Percentiles rank a stretch among this genome's conserved stretches.
These are phyloP conservation scores for Rozella allomycis DNA, from an alignment of 371 early-diverging fungal genomes.

Conservation along the genomic window DNA sequence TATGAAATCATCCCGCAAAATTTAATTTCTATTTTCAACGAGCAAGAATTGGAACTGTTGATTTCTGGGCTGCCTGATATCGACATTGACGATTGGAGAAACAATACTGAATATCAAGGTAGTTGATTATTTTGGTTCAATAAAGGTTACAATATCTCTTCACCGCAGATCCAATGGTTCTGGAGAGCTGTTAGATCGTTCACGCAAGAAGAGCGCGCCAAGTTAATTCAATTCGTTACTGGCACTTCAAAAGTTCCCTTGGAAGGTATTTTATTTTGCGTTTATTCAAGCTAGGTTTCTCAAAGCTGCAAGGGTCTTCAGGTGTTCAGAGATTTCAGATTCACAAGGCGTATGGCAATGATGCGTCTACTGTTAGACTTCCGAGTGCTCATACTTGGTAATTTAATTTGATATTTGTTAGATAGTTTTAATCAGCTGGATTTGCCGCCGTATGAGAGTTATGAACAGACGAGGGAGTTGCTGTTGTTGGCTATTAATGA, in stretches of 20 bases:
- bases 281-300: no score
- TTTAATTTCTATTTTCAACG: slow-evolving; percentile 85
- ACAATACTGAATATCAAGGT: slow-evolving; percentile 75
- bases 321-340: slow-evolving; percentile 96
- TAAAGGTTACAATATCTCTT: slow-evolving; percentile 56
- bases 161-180: slow-evolving; percentile 92
- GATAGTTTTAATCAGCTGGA: slow-evolving; percentile 92
- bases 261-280: no score
- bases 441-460: slow-evolving; percentile 79
- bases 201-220: slow-evolving; percentile 88
- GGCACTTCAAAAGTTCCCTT: slow-evolving; percentile 95
- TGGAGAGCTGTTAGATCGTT: slow-evolving; percentile 97
- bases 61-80: slow-evolving; percentile 95
- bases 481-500: slow-evolving; percentile 78
- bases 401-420: no score
- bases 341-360: slow-evolving; percentile 82
- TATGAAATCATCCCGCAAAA: slow-evolving; percentile 80
- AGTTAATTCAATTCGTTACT: slow-evolving; percentile 91
- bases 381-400: slow-evolving; percentile 90
- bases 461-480: slow-evolving; percentile 70
- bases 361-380: slow-evolving; percentile 42
- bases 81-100: slow-evolving; percentile 97
- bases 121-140: no score
- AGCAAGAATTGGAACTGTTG: slow-evolving; percentile 92
- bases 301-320: slow-evolving; percentile 71